phyloP scores from a whole-genome alignment of 83 land plant species.

The Picea engelmannii region DNA sequence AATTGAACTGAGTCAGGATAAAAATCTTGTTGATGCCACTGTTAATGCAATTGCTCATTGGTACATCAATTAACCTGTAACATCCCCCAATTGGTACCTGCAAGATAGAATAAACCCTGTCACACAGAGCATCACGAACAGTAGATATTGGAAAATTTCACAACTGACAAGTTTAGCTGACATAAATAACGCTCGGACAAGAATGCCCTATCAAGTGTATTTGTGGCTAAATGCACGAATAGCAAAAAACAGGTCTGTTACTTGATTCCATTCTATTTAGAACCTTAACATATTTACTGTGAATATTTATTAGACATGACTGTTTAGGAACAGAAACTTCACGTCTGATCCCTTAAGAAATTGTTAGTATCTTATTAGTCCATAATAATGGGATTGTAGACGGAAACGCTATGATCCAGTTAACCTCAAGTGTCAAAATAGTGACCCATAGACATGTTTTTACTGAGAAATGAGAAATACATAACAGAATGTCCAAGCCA shows the following conservation, averaged over 20 bases:
- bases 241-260: neutral
- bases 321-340: neutral
- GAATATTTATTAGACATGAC: neutral
- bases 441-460: neutral
- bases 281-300: neutral
- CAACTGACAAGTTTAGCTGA: neutral
- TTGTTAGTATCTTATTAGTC: neutral
- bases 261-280: neutral
- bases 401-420: neutral
- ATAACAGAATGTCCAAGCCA: neutral
- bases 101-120: neutral
- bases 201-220: neutral
- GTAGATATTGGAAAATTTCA: neutral
- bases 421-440: neutral
- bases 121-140: neutral
- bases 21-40: slow-evolving; percentile 45
- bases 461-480: neutral
- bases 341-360: neutral
- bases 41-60: slow-evolving; percentile 48
- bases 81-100: slow-evolving; percentile 55
- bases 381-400: no score
- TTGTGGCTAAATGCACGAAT: neutral
- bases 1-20: slow-evolving; percentile 51
- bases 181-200: neutral
- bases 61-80: slow-evolving; percentile 47